Conservation (phyloP, 305 asterid species). For the Salvia sclarea region DNA sequence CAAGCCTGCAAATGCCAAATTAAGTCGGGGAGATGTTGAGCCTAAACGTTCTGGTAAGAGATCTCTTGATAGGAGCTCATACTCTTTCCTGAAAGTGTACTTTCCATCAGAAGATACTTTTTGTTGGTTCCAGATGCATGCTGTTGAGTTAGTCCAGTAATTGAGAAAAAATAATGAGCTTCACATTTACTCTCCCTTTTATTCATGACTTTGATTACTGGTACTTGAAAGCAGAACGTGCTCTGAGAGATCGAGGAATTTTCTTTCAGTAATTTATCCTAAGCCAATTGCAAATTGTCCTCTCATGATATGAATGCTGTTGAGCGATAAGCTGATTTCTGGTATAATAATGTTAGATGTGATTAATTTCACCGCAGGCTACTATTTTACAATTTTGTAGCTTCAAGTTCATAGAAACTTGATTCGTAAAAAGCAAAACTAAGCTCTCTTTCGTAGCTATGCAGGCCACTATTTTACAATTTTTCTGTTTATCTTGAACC, state of each 20-base stretch:
- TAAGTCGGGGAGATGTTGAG: constrained; percentile 37
- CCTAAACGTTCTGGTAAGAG: constrained; percentile 76
- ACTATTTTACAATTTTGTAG: too few species aligned
- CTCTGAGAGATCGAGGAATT: not conserved
- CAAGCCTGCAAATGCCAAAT: constrained; percentile 32
- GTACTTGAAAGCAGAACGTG: not conserved
- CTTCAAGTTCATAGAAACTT: not conserved
- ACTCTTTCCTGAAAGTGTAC: constrained; percentile 2
- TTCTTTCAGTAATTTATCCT: not conserved
- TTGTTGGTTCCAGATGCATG: not conserved
- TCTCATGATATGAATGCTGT: not conserved
- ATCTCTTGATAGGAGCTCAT: constrained; percentile 22
- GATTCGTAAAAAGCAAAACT: not conserved
- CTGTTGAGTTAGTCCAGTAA: constrained; percentile 6
- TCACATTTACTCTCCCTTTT: not conserved
- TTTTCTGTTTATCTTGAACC: constrained; percentile 5
- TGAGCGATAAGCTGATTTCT: not conserved
- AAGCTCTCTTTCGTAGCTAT: too few species aligned
- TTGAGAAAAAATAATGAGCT: constrained; percentile 6
- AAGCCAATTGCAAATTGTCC: not conserved
- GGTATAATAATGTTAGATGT: not conserved
- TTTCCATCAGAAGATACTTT: not conserved
- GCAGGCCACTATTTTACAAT: constrained; percentile 3
- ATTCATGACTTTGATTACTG: not conserved
- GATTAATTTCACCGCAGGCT: not conserved